Conservation (phyloP, 2,329 filamentous ascomycete genomes). For the Ophiostoma himal-ulmi region DNA sequence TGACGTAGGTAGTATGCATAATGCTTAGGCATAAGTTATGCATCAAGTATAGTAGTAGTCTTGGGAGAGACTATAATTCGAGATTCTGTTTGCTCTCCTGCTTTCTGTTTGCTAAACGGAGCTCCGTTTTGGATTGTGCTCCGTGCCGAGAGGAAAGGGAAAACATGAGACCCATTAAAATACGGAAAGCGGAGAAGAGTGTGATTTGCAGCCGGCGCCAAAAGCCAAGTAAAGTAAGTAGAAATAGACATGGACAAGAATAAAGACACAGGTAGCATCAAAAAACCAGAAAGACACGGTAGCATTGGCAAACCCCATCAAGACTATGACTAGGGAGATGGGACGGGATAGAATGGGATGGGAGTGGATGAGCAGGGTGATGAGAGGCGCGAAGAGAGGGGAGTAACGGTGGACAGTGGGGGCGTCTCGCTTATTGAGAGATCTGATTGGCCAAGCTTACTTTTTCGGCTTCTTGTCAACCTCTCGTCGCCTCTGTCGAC, state of each 20-base stretch:
- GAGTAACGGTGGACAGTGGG: background rate
- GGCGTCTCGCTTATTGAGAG: background rate
- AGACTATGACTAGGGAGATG: background rate
- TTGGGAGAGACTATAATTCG: too few relatives aligned
- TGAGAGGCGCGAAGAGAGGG: background rate
- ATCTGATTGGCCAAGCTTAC: background rate
- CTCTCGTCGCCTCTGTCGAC: background rate
- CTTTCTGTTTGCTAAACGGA: background rate
- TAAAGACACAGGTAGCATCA: background rate
- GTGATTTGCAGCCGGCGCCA: background rate
- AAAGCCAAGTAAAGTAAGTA: background rate
- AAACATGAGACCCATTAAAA: background rate
- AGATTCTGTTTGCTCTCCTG: too few relatives aligned
- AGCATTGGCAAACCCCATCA: background rate
- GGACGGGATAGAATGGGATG: background rate
- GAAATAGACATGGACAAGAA: background rate
- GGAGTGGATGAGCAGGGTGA: background rate
- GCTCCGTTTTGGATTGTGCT: background rate
- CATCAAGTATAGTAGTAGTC: background rate
- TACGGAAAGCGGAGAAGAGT: background rate
- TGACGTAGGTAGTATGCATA: background rate
- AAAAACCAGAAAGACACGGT: background rate
- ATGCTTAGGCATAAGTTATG: background rate
- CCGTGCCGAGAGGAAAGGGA: too few relatives aligned
- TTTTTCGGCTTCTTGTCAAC: background rate